Base-by-base conservation (phyloP, 352 stramenopile genomes). In the Pythium apleroticum region DNA sequence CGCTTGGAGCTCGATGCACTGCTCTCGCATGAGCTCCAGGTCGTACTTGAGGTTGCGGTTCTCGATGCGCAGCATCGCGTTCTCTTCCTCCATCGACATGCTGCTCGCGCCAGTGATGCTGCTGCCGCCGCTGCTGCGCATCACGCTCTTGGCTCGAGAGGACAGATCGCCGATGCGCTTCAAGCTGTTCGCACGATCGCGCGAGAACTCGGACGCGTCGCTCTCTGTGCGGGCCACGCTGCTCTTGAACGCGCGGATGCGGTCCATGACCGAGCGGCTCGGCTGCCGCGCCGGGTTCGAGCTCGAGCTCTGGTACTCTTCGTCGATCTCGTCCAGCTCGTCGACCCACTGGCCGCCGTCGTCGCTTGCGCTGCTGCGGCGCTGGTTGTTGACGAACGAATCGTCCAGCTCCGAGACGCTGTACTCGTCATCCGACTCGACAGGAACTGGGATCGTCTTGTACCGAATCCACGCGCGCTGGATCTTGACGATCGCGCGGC, bases 41-140 rank as follows among this genome's bases (percentile, higher is more conserved):
- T 95, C 86, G 75, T 93, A 95, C 68, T 90, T 89, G 57, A 95
- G 69, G 69, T 95, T 95, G 52, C 84, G 86, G 69, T 95, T 95
- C 72, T 95, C 86, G 50, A 91, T 89, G 59, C 89, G 88, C 37
- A 95, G 81, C 79, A 91, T 95, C 60, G 84, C 78, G 60, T 95
- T 95, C 67, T 95, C 86, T 59, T 95, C 86, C 61, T 95, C 86
- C 10, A 94, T 60, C 24, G 79, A 81, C 60, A 89, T 89, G 57
- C 79, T 80, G 33, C 76, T 90, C 55, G 77, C 86, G n/a, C 68
- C 66, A 30, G 77, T 82, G n/a, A 80, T 79, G 66, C 79, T 88
- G 60, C 79, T 75, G 63, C 80, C 86, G n/a, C 74, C 70, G 45
- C 81, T 89, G 24, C 76, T 74, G 49, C 66, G 66, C 68, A 92